Evolutionary conservation across 2,329 filamentous ascomycete genomes (phyloP), one percentile per base, ranked within the genome.

Genomic region (Curvularia hawaiiensis): DNA sequence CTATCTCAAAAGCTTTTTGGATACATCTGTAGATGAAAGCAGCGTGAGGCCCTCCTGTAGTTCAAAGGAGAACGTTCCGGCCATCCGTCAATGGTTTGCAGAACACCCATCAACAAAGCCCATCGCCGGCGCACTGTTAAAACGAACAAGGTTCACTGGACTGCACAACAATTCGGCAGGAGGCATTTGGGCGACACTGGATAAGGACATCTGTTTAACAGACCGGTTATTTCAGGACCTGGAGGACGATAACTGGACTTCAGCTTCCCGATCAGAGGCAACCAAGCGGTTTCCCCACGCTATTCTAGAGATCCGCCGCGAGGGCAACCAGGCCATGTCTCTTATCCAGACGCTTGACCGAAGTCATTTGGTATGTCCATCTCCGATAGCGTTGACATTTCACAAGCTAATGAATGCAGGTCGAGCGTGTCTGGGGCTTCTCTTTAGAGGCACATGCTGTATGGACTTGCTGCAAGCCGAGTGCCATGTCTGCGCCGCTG

Each of bases 401-500:
- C 2, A 50, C 56, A 52, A 5, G 26, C 74, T 71, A 68, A 77
- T 48, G 20, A 52, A 10, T 30, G 10, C 52, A 78, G 76, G 73
- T 77, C 18, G 82, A 85, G 62, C 77, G 82, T 31, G 78, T 85
- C 10, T 76, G 79, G 33, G 82, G 82, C 4, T 85, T 85, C 62
- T 84, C 82, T 1, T 65, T 85, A 10, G 81, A 84, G 65, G 79
- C 79, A 33, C 82, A 84, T 65, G 80, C 82, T 30, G 77, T 84
- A 6, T 83, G 80, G 76, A 73, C 76, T 38, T 79, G 79, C 47
- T 79, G 77, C 63, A 77, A 78, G 56, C 78, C 80, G 2, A 65
- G 59, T 26, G 73, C 77, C 39, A 79, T 83, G 67, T 73, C 79
- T 4, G 68, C 75, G 20, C 82, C 83, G 7, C 77, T 78, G 44